These are phyloP conservation scores for Spencermartinsiella europaea DNA, from an alignment of 805 yeast genomes.

Conservation along the genomic window DNA sequence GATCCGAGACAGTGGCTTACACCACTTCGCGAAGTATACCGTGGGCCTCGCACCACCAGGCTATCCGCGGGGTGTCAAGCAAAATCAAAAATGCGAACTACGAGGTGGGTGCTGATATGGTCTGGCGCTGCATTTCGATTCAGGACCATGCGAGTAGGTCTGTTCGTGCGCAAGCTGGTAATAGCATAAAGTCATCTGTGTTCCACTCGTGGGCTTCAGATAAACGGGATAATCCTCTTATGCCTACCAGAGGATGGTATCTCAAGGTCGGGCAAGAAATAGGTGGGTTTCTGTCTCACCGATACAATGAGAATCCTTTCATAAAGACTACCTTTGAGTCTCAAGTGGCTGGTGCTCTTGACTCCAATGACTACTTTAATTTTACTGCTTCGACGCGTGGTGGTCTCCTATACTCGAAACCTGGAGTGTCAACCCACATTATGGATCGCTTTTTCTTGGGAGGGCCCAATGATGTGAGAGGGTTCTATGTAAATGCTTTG, in stretches of 20 bases:
- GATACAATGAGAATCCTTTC: neutral
- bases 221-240: slow-evolving; percentile 38
- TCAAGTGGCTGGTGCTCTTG: slow-evolving; percentile 13
- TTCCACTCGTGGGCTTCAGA: slow-evolving; percentile 41
- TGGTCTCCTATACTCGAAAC: slow-evolving; percentile 7
- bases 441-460: slow-evolving; percentile 82
- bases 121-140: slow-evolving; percentile 50
- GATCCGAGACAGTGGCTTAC: slow-evolving; percentile 47
- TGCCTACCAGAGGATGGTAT: slow-evolving; percentile 45
- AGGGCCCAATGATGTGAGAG: slow-evolving; percentile 68
- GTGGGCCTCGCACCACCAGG: slow-evolving; percentile 53
- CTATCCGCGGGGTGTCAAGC: slow-evolving; percentile 39
- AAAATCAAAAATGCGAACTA: slow-evolving; percentile 34
- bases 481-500: slow-evolving; percentile 60
- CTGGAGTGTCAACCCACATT: slow-evolving; percentile 43
- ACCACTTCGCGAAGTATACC: slow-evolving; percentile 46
- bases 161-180: slow-evolving; percentile 53
- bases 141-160: slow-evolving; percentile 46
- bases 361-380: neutral
- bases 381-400: slow-evolving; percentile 1
- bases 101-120: slow-evolving; percentile 55
- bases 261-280: slow-evolving; percentile 44
- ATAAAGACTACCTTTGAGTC: slow-evolving; percentile 12
- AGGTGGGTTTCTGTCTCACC: slow-evolving; percentile 3
- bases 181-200: slow-evolving; percentile 53